Percentiles rank a stretch among this genome's conserved stretches.
phyloP scores from a whole-genome alignment of 768 basidiomycete species.

The Xerocomellus dryophilus region DNA sequence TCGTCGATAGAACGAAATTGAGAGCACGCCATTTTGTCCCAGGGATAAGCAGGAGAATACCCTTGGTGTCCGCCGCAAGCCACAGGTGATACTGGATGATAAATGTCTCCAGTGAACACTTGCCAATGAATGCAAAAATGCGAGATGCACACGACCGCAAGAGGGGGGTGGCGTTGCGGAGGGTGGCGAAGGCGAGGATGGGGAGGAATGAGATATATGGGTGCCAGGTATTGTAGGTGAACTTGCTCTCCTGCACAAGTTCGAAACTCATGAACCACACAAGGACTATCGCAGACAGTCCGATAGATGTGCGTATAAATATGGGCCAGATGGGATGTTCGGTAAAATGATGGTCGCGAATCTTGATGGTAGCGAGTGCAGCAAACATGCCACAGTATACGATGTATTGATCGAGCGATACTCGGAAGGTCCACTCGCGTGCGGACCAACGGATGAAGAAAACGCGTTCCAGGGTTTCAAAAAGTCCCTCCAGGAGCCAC shows the following conservation, averaged over 20 bases:
- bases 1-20: constrained; percentile 73
- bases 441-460: constrained; percentile 83
- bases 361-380: constrained; percentile 70
- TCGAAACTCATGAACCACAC: constrained; percentile 85
- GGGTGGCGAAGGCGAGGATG: constrained; percentile 66
- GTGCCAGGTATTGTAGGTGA: constrained; percentile 83
- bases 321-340: constrained; percentile 68
- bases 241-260: constrained; percentile 71
- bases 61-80: constrained; percentile 82
- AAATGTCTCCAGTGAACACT: constrained; percentile 88
- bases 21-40: constrained; percentile 69
- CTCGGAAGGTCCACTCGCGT: constrained; percentile 84
- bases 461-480: constrained; percentile 57
- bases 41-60: constrained; percentile 75
- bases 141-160: constrained; percentile 68
- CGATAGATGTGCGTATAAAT: constrained; percentile 46
- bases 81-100: constrained; percentile 88
- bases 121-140: constrained; percentile 78
- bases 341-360: constrained; percentile 66
- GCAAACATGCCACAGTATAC: constrained; percentile 85
- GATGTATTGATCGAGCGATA: constrained; percentile 85
- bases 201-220: constrained; percentile 80
- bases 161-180: constrained; percentile 72
- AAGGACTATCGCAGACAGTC: constrained; percentile 50
- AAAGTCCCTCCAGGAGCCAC: constrained; percentile 63